Conservation (phyloP, 1,139 yeast genomes). For the Kodamaea sp. region DNA sequence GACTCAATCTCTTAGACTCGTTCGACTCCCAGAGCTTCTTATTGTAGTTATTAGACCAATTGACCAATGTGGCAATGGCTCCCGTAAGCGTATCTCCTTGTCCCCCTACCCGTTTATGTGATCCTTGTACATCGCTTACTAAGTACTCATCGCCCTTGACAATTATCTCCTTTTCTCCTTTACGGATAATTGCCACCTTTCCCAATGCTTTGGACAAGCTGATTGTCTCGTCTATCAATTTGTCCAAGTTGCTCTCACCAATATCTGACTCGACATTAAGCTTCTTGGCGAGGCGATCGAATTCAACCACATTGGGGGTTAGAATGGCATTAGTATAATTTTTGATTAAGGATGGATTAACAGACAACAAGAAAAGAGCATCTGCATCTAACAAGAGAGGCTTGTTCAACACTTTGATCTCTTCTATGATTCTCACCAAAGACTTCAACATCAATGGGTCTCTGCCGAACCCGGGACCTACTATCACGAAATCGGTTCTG, state of each 20-base stretch:
- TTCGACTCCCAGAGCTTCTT: slow-evolving; percentile 54
- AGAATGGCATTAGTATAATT: slow-evolving; percentile 59
- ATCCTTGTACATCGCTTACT: slow-evolving; percentile 53
- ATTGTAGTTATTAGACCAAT: slow-evolving; percentile 57
- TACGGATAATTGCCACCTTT: slow-evolving; percentile 67
- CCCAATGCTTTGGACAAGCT: slow-evolving; percentile 58
- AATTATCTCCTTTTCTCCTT: slow-evolving; percentile 69
- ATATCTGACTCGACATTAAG: slow-evolving; percentile 34
- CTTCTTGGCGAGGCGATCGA: slow-evolving; percentile 59
- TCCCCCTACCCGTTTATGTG: slow-evolving; percentile 77
- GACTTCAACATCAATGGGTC: slow-evolving; percentile 68
- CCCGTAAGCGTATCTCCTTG: slow-evolving; percentile 86
- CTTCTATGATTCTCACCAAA: slow-evolving; percentile 57
- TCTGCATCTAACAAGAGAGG: slow-evolving; percentile 92
- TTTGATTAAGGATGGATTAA: slow-evolving; percentile 53
- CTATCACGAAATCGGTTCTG: slow-evolving; percentile 76
- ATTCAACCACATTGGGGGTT: slow-evolving; percentile 91
- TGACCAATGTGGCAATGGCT: slow-evolving; percentile 59
- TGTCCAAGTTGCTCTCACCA: slow-evolving; percentile 24
- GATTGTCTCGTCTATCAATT: slow-evolving; percentile 31
- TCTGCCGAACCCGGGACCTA: slow-evolving; percentile 95
- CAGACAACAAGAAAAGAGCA: slow-evolving; percentile 64
- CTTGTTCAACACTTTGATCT: slow-evolving; percentile 49
- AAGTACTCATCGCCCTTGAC: slow-evolving; percentile 49
- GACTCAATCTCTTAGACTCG: slow-evolving; percentile 22